A percentile compares a stretch with the other conserved stretches of the same genome.
phyloP scores from a whole-genome alignment of 2,329 filamentous ascomycete species.

The Aspergillus sp. region DNA sequence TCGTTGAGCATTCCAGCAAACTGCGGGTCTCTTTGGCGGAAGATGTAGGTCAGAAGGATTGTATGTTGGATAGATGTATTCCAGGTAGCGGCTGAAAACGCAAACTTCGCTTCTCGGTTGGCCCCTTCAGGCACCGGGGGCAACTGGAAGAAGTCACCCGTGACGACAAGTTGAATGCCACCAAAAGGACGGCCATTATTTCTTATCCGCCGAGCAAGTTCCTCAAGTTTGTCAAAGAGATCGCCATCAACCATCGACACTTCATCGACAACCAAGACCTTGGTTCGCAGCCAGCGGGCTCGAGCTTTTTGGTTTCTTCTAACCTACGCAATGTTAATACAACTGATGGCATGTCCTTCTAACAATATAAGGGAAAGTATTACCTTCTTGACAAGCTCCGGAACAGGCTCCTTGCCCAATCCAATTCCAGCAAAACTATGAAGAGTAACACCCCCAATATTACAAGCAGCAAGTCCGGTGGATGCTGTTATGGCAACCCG shows the following conservation, averaged over 20 bases:
- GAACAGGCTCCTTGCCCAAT: conserved; percentile 78
- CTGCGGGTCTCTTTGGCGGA: conserved; percentile 82
- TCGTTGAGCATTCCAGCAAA: conserved; percentile 97
- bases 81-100: conserved; percentile 90
- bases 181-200: conserved; percentile 92
- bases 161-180: conserved; percentile 90
- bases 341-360: neutral
- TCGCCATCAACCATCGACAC: conserved; percentile 98
- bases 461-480: conserved; percentile 90
- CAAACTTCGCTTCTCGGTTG: conserved; percentile 69
- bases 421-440: conserved; percentile 96
- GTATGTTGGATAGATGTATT: conserved; percentile 88
- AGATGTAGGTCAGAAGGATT: conserved; percentile 89
- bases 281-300: conserved; percentile 79
- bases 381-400: conserved; percentile 70
- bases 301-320: conserved; percentile 80
- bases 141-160: conserved; percentile 95
- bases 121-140: conserved; percentile 76
- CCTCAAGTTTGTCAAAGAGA: conserved; percentile 89
- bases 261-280: conserved; percentile 84
- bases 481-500: conserved; percentile 89
- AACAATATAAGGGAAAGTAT: neutral
- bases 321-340: conserved; percentile 43
- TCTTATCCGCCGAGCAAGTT: conserved; percentile 73
- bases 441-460: conserved; percentile 89